Evolutionary conservation across 768 basidiomycete species (phyloP), one percentile per base, ranked within the genome.

Genomic region (Neoboletus subvelutipes): DNA sequence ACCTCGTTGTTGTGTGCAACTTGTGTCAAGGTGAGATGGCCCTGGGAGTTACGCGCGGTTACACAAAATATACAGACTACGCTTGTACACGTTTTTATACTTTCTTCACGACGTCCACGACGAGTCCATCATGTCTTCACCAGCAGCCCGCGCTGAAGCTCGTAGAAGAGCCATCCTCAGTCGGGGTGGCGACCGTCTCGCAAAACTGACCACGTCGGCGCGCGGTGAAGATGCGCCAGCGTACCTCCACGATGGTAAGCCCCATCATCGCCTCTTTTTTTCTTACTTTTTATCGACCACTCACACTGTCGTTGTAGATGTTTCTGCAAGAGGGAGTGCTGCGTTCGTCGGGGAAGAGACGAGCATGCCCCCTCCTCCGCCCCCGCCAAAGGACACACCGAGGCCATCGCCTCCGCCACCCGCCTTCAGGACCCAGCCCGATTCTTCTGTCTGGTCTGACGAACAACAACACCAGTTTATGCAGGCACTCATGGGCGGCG

Each of bases 111-210:
- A 67, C 64, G 31, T 56, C 31, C 46, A 47, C 46, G 20, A 47
- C 46, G 11, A 28, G 2, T 18, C 50, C 39, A 15, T 34, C 49
- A 71, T 70, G 69, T 64, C 71, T 18, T 80, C 83, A 64, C 78
- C 86, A 52, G 74, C 86, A 73, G 82, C 85, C 57, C 83, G 86
- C 64, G 88, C 89, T 71, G 89, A 90, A 72, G 90, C 90, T 11
- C 80, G 90, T 43, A 76, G 84, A 65, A 87, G 82, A 73, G 90
- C 90, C 36, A 92, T 93, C 56, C 81, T 92, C 22, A 78, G 78
- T 60, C 78, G 88, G 52, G 85, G 88, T 15, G 77, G 76, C 29
- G 88, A 91, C 76, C 82, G 90, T 52, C 83, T 93, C 42, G 85
- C 88, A 31, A 91, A 85, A 65, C 80, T 93, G 43, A 90, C 91